phyloP scores from a whole-genome alignment of 805 yeast genomes.

The Barnettozyma populi region DNA sequence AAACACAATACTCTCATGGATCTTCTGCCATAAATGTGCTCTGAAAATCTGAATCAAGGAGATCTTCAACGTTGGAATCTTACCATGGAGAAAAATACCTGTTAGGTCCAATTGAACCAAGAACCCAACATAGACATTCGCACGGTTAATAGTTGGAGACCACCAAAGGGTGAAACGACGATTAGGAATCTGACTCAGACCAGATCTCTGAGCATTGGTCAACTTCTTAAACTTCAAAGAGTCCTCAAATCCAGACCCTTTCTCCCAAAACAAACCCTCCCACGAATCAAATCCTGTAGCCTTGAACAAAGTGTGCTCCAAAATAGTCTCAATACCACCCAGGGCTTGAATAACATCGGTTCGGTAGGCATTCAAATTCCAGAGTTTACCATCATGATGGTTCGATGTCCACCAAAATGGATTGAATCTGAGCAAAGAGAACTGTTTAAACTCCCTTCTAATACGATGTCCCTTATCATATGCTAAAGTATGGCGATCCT shows the following conservation, averaged over 20 bases:
- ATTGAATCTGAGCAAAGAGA: constrained; percentile 61
- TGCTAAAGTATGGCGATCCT: constrained; percentile 89
- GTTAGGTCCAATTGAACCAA: constrained; percentile 93
- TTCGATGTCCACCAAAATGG: constrained; percentile 97
- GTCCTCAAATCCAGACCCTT: constrained; percentile 95
- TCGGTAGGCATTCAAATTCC: constrained; percentile 90
- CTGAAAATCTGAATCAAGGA: constrained; percentile 94
- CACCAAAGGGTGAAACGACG: constrained; percentile 98
- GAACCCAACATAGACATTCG: constrained; percentile 96
- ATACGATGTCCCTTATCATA: constrained; percentile 91
- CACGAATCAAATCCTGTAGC: constrained; percentile 97
- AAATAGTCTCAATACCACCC: constrained; percentile 94
- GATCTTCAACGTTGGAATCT: constrained; percentile 93
- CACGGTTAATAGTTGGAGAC: constrained; percentile 98
- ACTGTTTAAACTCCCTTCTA: constrained; percentile 74
- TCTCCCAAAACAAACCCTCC: constrained; percentile 99
- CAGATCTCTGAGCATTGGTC: constrained; percentile 96
- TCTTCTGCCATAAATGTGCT: constrained; percentile 98
- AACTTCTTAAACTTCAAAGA: constrained; percentile 89
- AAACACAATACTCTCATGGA: constrained; percentile 91
- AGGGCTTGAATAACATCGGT: constrained; percentile 95
- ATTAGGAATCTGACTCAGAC: constrained; percentile 95
- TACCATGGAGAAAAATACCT: constrained; percentile 95
- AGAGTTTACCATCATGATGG: constrained; percentile 91
- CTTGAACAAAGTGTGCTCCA: constrained; percentile 90